Conservation (phyloP, 2,329 filamentous ascomycete species). For the Colletotrichum chrysophilum region DNA sequence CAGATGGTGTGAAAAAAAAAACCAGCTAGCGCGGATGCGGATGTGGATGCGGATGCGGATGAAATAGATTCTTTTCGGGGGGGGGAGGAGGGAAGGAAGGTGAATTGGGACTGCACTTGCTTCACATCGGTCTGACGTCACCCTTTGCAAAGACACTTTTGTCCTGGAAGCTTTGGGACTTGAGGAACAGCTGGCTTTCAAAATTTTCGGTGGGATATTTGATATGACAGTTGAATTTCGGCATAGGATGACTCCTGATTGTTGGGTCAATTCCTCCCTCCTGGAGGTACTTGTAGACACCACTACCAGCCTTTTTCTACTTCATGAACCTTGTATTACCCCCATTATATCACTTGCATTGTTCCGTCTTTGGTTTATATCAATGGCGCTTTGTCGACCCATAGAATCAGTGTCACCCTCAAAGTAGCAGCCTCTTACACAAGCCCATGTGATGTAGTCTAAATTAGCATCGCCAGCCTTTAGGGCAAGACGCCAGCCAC, state of each 20-base stretch:
- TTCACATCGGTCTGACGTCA: neutral
- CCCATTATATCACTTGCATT: neutral
- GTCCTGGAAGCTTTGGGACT: neutral
- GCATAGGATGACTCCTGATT: neutral
- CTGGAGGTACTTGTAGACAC: accelerated
- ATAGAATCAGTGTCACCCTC: neutral
- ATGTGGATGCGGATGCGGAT: neutral
- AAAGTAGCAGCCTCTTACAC: neutral
- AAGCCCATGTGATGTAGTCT: neutral
- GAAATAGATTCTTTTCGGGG: neutral
- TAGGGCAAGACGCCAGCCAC: neutral
- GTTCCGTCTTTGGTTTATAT: neutral
- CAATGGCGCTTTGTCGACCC: neutral
- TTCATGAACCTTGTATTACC: neutral
- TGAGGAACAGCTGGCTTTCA: neutral
- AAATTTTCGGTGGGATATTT: neutral
- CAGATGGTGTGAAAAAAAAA: neutral
- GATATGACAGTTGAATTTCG: neutral
- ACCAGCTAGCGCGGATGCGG: neutral
- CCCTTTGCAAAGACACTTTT: accelerated
- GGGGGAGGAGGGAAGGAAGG: neutral
- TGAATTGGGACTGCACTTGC: neutral
- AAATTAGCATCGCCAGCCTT: neutral
- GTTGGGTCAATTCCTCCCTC: neutral
- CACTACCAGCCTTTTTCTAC: neutral